These are phyloP conservation scores for Antrodiella citrinella DNA, from an alignment of 768 basidiomycete species.

Conservation along the genomic window DNA sequence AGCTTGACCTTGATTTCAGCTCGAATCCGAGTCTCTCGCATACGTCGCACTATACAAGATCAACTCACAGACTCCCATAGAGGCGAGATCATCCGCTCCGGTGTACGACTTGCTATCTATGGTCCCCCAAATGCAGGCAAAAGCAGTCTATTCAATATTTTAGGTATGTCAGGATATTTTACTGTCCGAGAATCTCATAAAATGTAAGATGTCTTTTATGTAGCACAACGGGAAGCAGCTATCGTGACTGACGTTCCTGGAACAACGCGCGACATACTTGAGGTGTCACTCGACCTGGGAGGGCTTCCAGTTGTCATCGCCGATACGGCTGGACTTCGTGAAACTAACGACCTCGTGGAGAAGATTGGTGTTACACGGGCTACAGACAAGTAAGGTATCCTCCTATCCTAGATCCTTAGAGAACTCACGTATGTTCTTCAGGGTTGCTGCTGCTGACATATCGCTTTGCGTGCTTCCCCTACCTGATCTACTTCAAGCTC, in stretches of 20 bases:
- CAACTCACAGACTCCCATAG: constrained; percentile 65
- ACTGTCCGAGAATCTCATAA: too few species aligned
- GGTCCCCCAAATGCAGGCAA: constrained; percentile 95
- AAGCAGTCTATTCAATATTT: constrained; percentile 78
- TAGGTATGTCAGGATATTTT: constrained; percentile 41
- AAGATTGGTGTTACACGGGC: constrained; percentile 77
- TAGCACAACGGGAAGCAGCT: constrained; percentile 81
- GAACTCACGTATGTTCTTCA: constrained; percentile 20
- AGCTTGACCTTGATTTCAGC: too few species aligned
- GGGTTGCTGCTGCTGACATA: constrained; percentile 60
- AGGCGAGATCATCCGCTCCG: constrained; percentile 79
- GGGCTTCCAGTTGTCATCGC: constrained; percentile 74
- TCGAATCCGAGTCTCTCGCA: constrained; percentile 1
- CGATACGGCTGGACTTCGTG: constrained; percentile 81
- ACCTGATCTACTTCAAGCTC: constrained; percentile 29
- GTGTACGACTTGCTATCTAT: constrained; percentile 80
- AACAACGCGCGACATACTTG: constrained; percentile 83
- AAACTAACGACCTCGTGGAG: constrained; percentile 66
- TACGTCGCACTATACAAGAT: constrained; percentile 32
- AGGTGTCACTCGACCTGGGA: constrained; percentile 80
- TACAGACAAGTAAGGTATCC: constrained; percentile 42
- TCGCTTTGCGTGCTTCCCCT: constrained; percentile 79
- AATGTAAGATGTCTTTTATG: too few species aligned
- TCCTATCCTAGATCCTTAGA: neutral
- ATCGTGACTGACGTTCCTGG: constrained; percentile 86